These are phyloP conservation scores for Laguncularia racemosa DNA, from an alignment of 345 rosid genomes.

Conservation along the genomic window DNA sequence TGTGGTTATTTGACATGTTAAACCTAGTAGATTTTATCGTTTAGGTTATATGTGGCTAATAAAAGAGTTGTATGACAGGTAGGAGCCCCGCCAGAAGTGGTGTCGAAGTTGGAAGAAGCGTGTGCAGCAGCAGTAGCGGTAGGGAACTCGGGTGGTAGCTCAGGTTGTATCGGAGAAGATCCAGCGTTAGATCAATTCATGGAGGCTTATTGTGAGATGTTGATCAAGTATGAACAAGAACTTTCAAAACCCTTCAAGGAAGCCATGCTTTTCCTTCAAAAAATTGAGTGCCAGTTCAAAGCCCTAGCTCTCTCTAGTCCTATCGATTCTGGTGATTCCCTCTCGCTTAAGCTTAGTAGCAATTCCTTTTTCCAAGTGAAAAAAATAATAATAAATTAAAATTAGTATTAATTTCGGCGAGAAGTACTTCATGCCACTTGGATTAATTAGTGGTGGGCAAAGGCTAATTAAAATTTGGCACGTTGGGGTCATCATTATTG, in stretches of 20 bases:
- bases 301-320: slow-evolving; percentile 56
- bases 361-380: too few species aligned
- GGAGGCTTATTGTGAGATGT: slow-evolving; percentile 99
- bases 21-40: too few species aligned
- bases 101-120: slow-evolving; percentile 70
- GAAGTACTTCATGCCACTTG: too few species aligned
- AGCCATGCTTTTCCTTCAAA: slow-evolving; percentile 81
- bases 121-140: slow-evolving; percentile 56
- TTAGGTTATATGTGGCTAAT: too few species aligned
- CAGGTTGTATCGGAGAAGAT: slow-evolving; percentile 64
- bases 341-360: too few species aligned
- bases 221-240: slow-evolving; percentile 88
- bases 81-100: slow-evolving; percentile 93
- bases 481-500: too few species aligned
- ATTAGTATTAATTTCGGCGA: not conserved
- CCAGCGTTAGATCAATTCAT: slow-evolving; percentile 97
- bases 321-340: slow-evolving; percentile 35
- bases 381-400: too few species aligned
- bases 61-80: slow-evolving; percentile 35
- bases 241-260: slow-evolving; percentile 94
- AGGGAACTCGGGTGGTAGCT: slow-evolving; percentile 16
- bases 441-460: too few species aligned
- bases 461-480: too few species aligned
- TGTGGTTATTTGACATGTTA: too few species aligned
- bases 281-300: slow-evolving; percentile 79